These are phyloP conservation scores for Chaetomiaceae sp. DNA, from an alignment of 2,329 filamentous ascomycete genomes.

Conservation along the genomic window DNA sequence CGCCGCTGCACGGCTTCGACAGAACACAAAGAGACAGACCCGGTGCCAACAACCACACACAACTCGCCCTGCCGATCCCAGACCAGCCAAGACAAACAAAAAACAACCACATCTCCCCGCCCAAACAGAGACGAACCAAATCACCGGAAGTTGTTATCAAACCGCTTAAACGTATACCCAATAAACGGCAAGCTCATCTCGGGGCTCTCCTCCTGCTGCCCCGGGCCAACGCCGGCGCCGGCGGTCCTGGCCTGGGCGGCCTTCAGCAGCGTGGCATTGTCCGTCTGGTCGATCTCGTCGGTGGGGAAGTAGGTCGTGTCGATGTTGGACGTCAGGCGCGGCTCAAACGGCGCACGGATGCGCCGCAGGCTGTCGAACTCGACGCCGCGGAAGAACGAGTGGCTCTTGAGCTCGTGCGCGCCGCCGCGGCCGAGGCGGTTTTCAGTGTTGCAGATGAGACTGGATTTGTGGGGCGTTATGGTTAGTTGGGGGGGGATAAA, in stretches of 20 bases:
- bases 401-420: slow-evolving; percentile 86
- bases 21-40: too few relatives aligned
- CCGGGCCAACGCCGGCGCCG: slow-evolving; percentile 7
- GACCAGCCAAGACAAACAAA: not conserved
- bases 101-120: not conserved
- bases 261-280: slow-evolving; percentile 81
- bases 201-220: slow-evolving; percentile 67
- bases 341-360: slow-evolving; percentile 94
- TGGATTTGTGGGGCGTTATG: slow-evolving; percentile 35
- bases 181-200: slow-evolving; percentile 97
- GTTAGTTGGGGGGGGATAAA: not conserved
- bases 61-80: not conserved
- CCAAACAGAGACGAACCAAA: not conserved
- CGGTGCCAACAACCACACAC: too few relatives aligned
- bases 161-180: slow-evolving; percentile 96
- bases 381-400: slow-evolving; percentile 95
- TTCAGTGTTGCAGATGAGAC: slow-evolving; percentile 89
- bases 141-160: slow-evolving; percentile 67
- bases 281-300: slow-evolving; percentile 95
- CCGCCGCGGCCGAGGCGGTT: slow-evolving; percentile 84
- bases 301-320: slow-evolving; percentile 99
- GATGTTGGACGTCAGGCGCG: slow-evolving; percentile 84
- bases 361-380: slow-evolving; percentile 89
- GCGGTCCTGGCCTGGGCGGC: slow-evolving; percentile 68
- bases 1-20: too few relatives aligned